Conservation (phyloP, 2,329 filamentous ascomycete genomes). For the Zelopaecilomyces penicillatus region DNA sequence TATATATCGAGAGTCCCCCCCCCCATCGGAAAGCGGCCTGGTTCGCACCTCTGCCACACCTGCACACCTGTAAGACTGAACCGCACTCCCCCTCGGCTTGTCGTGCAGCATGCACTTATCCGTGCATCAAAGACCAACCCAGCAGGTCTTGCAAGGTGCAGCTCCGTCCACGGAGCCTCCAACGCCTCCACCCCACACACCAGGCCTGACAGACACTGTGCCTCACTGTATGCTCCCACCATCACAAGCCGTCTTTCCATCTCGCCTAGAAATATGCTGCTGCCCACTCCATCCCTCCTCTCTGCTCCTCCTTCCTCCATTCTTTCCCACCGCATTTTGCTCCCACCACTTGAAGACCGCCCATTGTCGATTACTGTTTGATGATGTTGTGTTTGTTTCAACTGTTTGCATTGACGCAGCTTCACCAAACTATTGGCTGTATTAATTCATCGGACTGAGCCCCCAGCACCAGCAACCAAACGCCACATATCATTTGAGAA, state of each 20-base stretch:
- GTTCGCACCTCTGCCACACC: no score
- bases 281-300: not conserved
- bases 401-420: no score
- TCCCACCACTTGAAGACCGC: no score
- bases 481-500: not conserved
- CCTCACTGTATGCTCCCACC: conserved; percentile 6
- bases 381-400: no score
- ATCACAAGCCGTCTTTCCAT: not conserved
- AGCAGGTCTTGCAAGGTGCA: not conserved
- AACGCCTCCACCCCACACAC: not conserved
- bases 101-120: conserved; percentile 6
- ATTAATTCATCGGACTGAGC: no score
- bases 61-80: not conserved
- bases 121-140: not conserved
- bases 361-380: no score
- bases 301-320: conserved; percentile 6
- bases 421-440: no score
- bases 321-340: not conserved
- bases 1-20: no score
- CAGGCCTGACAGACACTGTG: conserved; percentile 1
- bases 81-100: conserved; percentile 6
- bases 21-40: no score
- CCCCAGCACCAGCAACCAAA: no score
- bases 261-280: conserved; percentile 10
- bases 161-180: not conserved